A percentile compares a stretch with the other conserved stretches of the same genome.
Conservation (phyloP, 179 eudicot genomes). For the Actinidia arguta region DNA sequence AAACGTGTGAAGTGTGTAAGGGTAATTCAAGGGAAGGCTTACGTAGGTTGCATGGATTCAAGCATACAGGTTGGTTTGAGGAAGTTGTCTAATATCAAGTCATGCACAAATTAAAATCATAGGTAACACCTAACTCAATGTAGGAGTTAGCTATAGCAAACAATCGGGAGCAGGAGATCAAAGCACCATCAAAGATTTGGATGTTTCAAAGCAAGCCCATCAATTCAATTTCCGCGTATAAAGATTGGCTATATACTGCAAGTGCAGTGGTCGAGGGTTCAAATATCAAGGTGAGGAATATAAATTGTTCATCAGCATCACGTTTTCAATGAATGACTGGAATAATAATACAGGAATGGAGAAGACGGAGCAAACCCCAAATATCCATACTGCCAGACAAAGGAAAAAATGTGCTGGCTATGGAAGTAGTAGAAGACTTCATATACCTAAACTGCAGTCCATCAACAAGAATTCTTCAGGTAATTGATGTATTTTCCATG, state of each 20-base stretch:
- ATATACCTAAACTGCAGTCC: conserved; percentile 52
- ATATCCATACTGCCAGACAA: conserved; percentile 46
- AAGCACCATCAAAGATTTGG: conserved; percentile 57
- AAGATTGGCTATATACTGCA: conserved; percentile 63
- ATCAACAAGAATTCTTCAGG: conserved; percentile 57
- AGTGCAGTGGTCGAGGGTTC: conserved; percentile 55
- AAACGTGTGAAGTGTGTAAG: conserved; percentile 50
- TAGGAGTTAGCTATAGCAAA: conserved; percentile 44
- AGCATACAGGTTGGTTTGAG: conserved; percentile 55
- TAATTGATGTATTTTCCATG: conserved; percentile 2
- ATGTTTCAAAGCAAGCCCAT: conserved; percentile 50
- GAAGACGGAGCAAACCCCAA: conserved; percentile 45
- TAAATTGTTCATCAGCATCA: neutral
- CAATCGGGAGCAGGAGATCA: conserved; percentile 50
- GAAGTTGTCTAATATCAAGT: neutral
- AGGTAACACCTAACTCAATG: conserved; percentile 12
- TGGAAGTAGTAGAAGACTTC: conserved; percentile 70
- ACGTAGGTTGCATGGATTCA: conserved; percentile 57
- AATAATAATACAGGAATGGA: conserved; percentile 54
- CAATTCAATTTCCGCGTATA: conserved; percentile 42
- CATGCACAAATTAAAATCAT: neutral
- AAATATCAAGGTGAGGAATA: conserved; percentile 43
- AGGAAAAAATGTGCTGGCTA: conserved; percentile 44
- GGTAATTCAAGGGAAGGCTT: conserved; percentile 44
- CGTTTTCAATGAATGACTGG: conserved; percentile 1